Evolutionary conservation across 352 stramenopile species (phyloP).

Genomic region (Phytophthora citricola): DNA sequence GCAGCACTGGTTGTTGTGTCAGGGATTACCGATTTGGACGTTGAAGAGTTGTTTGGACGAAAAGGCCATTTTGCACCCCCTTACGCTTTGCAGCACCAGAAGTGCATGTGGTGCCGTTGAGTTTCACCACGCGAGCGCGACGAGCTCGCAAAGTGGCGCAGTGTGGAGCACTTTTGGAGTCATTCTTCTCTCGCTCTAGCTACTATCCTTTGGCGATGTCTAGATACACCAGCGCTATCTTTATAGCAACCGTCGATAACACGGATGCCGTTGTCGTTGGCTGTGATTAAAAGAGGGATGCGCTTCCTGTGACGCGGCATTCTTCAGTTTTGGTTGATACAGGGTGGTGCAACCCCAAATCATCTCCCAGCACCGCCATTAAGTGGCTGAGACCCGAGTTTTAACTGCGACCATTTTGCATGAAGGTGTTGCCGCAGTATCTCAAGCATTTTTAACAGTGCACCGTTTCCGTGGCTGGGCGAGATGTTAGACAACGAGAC

Average conservation of each 20-base stretch:
- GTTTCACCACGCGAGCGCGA: neutral
- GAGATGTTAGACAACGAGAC: neutral
- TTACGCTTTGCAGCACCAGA: constrained; percentile 3
- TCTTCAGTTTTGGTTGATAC: no score
- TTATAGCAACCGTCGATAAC: no score
- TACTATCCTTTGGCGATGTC: neutral
- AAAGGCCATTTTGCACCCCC: constrained; percentile 1
- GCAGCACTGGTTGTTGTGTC: neutral
- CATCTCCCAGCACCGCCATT: no score
- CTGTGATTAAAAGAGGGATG: no score
- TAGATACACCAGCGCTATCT: neutral
- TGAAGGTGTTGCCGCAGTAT: no score
- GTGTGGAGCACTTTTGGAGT: neutral
- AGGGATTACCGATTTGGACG: neutral
- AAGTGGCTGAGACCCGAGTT: no score
- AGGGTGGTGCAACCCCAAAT: no score
- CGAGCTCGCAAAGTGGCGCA: neutral
- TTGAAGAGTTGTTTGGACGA: constrained; percentile 1
- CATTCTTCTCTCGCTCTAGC: neutral
- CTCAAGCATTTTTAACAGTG: neutral
- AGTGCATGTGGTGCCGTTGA: constrained; percentile 18
- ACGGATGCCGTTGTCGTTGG: neutral
- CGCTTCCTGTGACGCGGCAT: no score
- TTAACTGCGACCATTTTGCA: no score
- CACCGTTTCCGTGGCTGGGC: neutral